A percentile compares a stretch with the other conserved stretches of the same genome.
phyloP scores from a whole-genome alignment of 495 filamentous ascomycete genomes.

The Penicillium bovifimosum region DNA sequence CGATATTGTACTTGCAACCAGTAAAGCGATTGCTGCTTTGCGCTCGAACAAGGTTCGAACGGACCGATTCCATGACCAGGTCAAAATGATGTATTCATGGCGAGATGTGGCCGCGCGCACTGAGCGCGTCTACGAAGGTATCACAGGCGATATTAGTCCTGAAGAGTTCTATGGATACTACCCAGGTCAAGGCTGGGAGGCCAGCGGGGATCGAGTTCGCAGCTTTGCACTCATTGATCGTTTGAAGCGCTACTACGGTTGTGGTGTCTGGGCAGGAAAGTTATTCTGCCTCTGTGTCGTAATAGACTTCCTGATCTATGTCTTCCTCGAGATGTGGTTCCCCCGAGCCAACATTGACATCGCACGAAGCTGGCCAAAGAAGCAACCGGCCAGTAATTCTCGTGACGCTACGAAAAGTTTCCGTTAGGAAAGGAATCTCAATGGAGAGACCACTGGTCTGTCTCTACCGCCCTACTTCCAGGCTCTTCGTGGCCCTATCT shows the following conservation, averaged over 20 bases:
- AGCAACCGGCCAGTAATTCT: conserved; percentile 31
- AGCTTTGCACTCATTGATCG: conserved; percentile 91
- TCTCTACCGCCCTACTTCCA: no score
- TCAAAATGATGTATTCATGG: conserved; percentile 98
- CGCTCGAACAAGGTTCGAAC: conserved; percentile 85
- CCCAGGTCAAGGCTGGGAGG: conserved; percentile 56
- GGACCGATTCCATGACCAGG: conserved; percentile 91
- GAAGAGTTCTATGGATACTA: conserved; percentile 83
- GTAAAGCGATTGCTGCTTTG: conserved; percentile 81
- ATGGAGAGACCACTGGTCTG: background rate
- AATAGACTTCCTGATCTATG: conserved; percentile 84
- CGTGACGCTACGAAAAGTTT: conserved; percentile 16
- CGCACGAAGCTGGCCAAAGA: conserved; percentile 86
- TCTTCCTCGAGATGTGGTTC: conserved; percentile 80
- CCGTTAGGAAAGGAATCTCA: background rate
- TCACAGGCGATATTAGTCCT: conserved; percentile 73
- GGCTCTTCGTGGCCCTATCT: no score
- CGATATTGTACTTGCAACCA: conserved; percentile 58
- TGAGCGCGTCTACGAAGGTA: conserved; percentile 90
- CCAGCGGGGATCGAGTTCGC: conserved; percentile 67
- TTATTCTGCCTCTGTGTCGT: conserved; percentile 92
- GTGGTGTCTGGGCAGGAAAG: conserved; percentile 98
- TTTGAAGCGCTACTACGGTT: conserved; percentile 95
- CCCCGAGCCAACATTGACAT: conserved; percentile 82
- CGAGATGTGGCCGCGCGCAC: conserved; percentile 88